Percentiles rank a stretch among this genome's conserved stretches.
Conservation (phyloP, 331 rosid genomes). For the Telfairia occidentalis region DNA sequence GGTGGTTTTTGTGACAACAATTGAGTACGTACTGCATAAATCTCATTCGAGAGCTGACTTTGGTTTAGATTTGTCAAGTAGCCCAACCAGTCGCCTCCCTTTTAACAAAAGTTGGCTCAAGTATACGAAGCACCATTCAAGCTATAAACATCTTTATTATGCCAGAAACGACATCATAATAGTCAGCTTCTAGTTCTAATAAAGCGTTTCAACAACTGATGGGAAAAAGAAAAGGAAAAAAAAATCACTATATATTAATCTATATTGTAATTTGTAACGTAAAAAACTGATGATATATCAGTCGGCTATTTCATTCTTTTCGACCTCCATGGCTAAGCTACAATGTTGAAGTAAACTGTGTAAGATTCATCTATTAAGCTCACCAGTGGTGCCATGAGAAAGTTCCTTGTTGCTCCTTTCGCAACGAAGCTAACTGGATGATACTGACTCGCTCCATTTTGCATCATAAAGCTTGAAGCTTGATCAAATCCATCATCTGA, state of each 20-base stretch:
- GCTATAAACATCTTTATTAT: background rate
- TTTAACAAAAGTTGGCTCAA: too few species aligned
- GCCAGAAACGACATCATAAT: background rate
- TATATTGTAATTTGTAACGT: background rate
- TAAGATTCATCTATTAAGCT: slow-evolving; percentile 51
- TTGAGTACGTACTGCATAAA: too few species aligned
- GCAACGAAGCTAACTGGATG: slow-evolving; percentile 68
- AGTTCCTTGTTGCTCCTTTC: slow-evolving; percentile 39
- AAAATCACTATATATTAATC: background rate
- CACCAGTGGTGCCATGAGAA: slow-evolving; percentile 50
- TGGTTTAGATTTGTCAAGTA: too few species aligned
- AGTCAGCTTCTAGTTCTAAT: background rate
- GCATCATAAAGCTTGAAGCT: slow-evolving; percentile 46
- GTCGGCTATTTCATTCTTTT: background rate
- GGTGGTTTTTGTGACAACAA: too few species aligned
- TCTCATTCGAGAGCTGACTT: too few species aligned
- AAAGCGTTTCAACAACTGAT: background rate
- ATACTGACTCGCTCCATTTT: slow-evolving; percentile 38
- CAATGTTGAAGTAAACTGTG: slow-evolving; percentile 55
- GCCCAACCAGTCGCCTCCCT: too few species aligned
- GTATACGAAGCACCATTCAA: background rate
- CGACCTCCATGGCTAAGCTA: slow-evolving; percentile 7
- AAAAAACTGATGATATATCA: background rate
- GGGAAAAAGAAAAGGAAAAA: background rate
- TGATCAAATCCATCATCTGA: slow-evolving; percentile 18